Evolutionary conservation across 768 basidiomycete species (phyloP).

Genomic region (Naganishia vishniacii): DNA sequence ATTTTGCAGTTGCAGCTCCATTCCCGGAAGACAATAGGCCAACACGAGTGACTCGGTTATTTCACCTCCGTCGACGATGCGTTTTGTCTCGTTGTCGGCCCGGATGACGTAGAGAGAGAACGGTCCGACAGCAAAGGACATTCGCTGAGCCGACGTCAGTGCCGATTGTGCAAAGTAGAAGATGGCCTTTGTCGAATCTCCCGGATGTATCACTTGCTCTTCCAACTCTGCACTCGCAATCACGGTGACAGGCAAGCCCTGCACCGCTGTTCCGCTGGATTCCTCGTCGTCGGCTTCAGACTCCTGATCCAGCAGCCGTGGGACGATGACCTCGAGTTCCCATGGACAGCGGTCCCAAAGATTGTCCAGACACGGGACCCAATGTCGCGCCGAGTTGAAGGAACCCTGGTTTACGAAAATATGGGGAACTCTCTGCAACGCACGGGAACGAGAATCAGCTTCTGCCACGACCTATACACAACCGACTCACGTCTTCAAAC

Average conservation of each 20-base stretch:
- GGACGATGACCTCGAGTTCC: slow-evolving; percentile 96
- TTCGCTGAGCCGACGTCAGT: slow-evolving; percentile 89
- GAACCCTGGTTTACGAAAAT: slow-evolving; percentile 81
- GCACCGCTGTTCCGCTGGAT: slow-evolving; percentile 42
- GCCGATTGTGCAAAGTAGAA: slow-evolving; percentile 83
- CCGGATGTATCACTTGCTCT: slow-evolving; percentile 93
- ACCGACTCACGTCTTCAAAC: slow-evolving; percentile 33
- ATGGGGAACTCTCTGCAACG: slow-evolving; percentile 75
- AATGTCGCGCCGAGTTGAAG: slow-evolving; percentile 87
- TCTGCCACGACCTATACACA: slow-evolving; percentile 9
- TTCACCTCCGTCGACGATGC: slow-evolving; percentile 53
- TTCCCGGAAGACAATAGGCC: slow-evolving; percentile 87
- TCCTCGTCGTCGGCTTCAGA: slow-evolving; percentile 49
- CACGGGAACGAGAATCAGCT: slow-evolving; percentile 4
- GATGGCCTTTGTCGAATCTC: slow-evolving; percentile 87
- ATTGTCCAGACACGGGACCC: slow-evolving; percentile 96
- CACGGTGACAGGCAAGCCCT: slow-evolving; percentile 65
- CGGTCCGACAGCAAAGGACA: slow-evolving; percentile 91
- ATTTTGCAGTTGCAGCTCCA: slow-evolving; percentile 63
- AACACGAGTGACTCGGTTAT: slow-evolving; percentile 57
- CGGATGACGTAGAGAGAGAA: slow-evolving; percentile 71
- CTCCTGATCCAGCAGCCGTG: slow-evolving; percentile 48
- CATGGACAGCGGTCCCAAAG: slow-evolving; percentile 95
- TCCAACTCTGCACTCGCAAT: slow-evolving; percentile 90
- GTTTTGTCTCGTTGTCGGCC: slow-evolving; percentile 61